Conservation (phyloP, 805 yeast species). For the Scheffersomyces ergatensis region DNA sequence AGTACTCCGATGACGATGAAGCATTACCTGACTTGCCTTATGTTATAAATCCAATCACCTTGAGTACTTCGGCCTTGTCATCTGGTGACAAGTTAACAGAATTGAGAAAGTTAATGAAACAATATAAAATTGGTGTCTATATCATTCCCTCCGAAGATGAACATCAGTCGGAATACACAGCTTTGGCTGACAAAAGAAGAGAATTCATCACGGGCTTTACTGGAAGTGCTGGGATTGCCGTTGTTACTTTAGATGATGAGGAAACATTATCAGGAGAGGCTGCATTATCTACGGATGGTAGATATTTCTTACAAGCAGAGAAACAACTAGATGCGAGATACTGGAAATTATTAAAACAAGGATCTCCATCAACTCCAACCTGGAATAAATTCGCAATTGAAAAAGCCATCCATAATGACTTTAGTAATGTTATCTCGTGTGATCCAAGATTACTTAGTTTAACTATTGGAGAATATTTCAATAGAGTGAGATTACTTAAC, state of each 20-base stretch:
- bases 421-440: conserved; percentile 63
- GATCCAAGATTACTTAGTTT: conserved; percentile 75
- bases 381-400: conserved; percentile 77
- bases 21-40: conserved; percentile 25
- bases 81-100: conserved; percentile 58
- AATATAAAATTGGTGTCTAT: conserved; percentile 66
- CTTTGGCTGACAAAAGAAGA: conserved; percentile 77
- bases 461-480: conserved; percentile 41
- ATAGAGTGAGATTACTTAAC: conserved; percentile 16
- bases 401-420: conserved; percentile 50
- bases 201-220: conserved; percentile 84
- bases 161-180: conserved; percentile 89
- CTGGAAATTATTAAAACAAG: conserved; percentile 83
- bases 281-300: conserved; percentile 87
- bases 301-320: conserved; percentile 89
- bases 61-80: conserved; percentile 28
- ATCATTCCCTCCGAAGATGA: conserved; percentile 86
- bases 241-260: conserved; percentile 56
- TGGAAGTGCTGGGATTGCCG: conserved; percentile 91
- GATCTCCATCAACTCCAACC: conserved; percentile 61
- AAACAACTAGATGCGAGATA: conserved; percentile 68
- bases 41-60: conserved; percentile 5
- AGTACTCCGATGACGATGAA: conserved; percentile 16
- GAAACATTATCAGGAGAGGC: conserved; percentile 60
- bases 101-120: conserved; percentile 64